A percentile compares a stretch with the other conserved stretches of the same genome.
phyloP scores from a whole-genome alignment of 2,329 filamentous ascomycete species.

The Fusarium mangiferae region DNA sequence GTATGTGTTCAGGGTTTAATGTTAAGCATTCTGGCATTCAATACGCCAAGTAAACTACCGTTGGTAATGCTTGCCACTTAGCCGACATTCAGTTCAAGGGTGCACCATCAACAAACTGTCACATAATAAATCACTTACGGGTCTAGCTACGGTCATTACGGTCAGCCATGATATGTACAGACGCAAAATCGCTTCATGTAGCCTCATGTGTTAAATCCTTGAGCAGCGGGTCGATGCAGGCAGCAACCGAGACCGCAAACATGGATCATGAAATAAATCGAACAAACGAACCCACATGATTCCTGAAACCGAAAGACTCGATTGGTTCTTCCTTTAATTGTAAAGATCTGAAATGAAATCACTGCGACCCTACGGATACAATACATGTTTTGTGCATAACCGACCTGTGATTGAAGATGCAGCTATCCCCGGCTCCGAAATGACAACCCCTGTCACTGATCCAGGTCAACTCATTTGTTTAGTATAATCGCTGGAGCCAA shows the following conservation, averaged over 20 bases:
- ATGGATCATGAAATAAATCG: slow-evolving; percentile 4
- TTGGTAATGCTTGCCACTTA: neutral
- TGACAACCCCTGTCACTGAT: slow-evolving; percentile 13
- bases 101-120: neutral
- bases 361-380: neutral
- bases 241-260: slow-evolving; percentile 1
- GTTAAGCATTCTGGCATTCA: neutral
- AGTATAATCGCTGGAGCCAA: neutral
- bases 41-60: neutral
- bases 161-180: neutral
- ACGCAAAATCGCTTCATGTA: neutral
- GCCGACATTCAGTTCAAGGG: neutral
- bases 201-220: neutral
- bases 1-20: neutral
- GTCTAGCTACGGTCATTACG: slow-evolving; percentile 4
- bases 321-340: slow-evolving; percentile 1
- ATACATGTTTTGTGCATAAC: slow-evolving; percentile 9
- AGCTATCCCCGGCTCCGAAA: slow-evolving; percentile 20
- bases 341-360: neutral
- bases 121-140: neutral
- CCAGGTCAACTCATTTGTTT: slow-evolving; percentile 24
- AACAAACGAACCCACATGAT: slow-evolving; percentile 2
- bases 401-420: slow-evolving; percentile 15
- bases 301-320: neutral
- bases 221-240: slow-evolving; percentile 2